Percentiles rank a stretch among this genome's conserved stretches.
These are phyloP conservation scores for Colletotrichum sp. DNA, from an alignment of 2,329 filamentous ascomycete species.

Conservation along the genomic window DNA sequence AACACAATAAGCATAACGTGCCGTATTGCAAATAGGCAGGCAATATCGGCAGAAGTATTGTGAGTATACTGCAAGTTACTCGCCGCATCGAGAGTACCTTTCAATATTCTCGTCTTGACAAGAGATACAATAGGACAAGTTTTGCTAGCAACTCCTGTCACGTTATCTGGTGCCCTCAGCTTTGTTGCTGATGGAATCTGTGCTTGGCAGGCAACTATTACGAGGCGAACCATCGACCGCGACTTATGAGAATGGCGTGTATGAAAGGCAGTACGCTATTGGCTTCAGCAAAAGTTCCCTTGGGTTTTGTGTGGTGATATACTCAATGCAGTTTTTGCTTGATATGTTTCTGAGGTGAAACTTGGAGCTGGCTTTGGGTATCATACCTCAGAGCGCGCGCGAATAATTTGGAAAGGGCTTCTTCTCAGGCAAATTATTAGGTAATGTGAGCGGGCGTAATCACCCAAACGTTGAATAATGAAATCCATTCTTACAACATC, in stretches of 20 bases:
- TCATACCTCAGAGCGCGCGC: background rate
- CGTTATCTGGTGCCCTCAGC: background rate
- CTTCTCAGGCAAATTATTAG: background rate
- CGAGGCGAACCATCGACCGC: rapidly evolving
- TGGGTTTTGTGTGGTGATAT: background rate
- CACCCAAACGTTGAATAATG: background rate
- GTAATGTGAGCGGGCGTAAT: background rate
- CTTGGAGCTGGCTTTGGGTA: background rate
- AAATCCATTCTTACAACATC: background rate
- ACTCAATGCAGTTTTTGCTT: background rate
- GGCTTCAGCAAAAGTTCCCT: background rate
- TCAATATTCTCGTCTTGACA: background rate
- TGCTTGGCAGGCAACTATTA: background rate
- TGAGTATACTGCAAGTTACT: background rate
- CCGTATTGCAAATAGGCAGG: background rate
- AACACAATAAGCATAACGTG: background rate
- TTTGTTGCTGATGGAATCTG: background rate
- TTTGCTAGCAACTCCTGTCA: background rate
- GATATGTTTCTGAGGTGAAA: background rate
- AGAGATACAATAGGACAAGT: background rate
- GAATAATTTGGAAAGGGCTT: background rate
- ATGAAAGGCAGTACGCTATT: background rate
- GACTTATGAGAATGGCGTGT: background rate
- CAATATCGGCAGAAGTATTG: background rate
- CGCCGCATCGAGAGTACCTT: background rate